Conservation (phyloP, 331 rosid genomes). For the Pyrus hybrid region DNA sequence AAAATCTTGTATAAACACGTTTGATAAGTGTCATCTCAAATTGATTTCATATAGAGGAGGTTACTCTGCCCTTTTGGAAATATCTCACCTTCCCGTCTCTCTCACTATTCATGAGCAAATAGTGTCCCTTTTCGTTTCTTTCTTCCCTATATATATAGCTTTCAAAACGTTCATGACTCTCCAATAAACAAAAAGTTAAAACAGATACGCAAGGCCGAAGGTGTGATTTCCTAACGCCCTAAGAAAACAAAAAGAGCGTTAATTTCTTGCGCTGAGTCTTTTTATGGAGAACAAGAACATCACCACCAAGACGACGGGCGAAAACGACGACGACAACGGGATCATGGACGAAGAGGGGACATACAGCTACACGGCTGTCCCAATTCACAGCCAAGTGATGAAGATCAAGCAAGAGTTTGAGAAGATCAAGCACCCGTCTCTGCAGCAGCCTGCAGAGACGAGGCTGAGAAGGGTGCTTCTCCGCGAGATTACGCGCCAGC, state of each 20-base stretch:
- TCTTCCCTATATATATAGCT: conserved; percentile 1
- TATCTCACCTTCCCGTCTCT: not conserved
- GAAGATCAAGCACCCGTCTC: conserved; percentile 61
- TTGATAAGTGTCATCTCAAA: not conserved
- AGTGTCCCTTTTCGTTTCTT: not conserved
- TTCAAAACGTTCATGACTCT: not conserved
- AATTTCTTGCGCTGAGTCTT: not conserved
- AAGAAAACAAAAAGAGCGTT: not conserved
- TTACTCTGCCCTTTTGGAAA: not conserved
- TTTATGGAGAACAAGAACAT: conserved; percentile 23
- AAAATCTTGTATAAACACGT: not conserved
- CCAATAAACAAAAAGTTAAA: not conserved
- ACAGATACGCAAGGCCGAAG: not conserved
- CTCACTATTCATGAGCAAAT: conserved; percentile 11
- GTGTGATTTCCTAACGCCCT: not conserved
- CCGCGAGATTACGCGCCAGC: conserved; percentile 30
- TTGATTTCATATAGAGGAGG: not conserved
- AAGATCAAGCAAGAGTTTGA: conserved; percentile 70
- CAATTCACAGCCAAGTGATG: conserved; percentile 73
- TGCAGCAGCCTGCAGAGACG: conserved; percentile 36
- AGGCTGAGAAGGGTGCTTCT: conserved; percentile 20
- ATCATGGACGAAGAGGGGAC: not conserved
- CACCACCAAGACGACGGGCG: not conserved
- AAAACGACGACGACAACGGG: not conserved
- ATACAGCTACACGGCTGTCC: conserved; percentile 11